These are phyloP conservation scores for Saturnispora besseyi DNA, from an alignment of 805 yeast genomes.

Conservation along the genomic window DNA sequence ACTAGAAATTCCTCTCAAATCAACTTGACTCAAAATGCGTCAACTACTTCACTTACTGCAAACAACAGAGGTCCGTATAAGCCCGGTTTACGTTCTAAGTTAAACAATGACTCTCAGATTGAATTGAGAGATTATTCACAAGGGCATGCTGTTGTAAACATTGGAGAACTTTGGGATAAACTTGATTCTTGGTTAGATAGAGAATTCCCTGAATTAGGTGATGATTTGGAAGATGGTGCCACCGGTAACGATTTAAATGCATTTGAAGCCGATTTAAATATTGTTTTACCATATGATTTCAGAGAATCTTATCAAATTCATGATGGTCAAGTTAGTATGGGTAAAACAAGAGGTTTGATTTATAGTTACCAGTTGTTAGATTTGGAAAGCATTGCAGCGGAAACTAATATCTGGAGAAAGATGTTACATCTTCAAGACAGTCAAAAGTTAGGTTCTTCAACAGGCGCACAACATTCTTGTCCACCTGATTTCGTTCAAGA, in stretches of 20 bases:
- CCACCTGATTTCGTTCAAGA: conserved; percentile 71
- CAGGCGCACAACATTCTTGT: conserved; percentile 44
- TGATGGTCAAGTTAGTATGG: conserved; percentile 84
- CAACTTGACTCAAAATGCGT: conserved; percentile 23
- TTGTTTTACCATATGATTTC: conserved; percentile 71
- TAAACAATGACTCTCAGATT: conserved; percentile 47
- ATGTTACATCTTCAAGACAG: conserved; percentile 32
- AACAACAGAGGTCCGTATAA: conserved; percentile 29
- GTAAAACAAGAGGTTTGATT: conserved; percentile 66
- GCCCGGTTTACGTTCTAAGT: conserved; percentile 32
- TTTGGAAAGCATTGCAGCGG: conserved; percentile 69
- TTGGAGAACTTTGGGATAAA: conserved; percentile 80
- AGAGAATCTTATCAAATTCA: conserved; percentile 71
- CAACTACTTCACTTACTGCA: conserved; percentile 20
- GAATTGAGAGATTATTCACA: conserved; percentile 32
- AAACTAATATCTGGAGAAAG: conserved; percentile 79
- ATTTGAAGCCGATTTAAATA: conserved; percentile 72
- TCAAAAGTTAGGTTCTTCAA: conserved; percentile 14
- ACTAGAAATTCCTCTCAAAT: conserved; percentile 22
- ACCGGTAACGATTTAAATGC: conserved; percentile 72
- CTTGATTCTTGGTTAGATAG: conserved; percentile 75
- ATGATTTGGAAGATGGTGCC: conserved; percentile 69
- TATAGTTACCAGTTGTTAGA: conserved; percentile 77
- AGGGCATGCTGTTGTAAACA: conserved; percentile 53
- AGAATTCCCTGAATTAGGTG: conserved; percentile 72